Evolutionary conservation across 768 basidiomycete genomes (phyloP).

Genomic region (Termitomyces sp.): DNA sequence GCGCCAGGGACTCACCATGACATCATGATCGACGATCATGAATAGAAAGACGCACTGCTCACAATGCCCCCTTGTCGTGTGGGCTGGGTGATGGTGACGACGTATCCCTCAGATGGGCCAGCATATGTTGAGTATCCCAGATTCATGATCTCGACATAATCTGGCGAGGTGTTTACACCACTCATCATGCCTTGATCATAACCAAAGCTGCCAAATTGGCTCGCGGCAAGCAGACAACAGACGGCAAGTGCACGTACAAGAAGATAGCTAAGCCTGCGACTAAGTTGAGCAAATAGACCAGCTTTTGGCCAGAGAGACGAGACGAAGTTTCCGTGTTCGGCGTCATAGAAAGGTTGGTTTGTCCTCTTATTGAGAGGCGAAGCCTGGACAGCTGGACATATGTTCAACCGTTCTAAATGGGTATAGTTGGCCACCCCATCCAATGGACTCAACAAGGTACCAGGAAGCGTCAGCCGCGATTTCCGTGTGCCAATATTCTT

Average conservation of each 20-base stretch:
- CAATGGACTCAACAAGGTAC: neutral
- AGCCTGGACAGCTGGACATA: neutral
- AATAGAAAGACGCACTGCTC: conserved; percentile 22
- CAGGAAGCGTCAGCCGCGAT: neutral
- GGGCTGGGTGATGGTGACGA: conserved; percentile 35
- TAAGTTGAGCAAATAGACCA: conserved; percentile 21
- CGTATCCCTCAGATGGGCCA: conserved; percentile 34
- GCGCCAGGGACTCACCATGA: neutral
- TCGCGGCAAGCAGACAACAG: neutral
- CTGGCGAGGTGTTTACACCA: conserved; percentile 39
- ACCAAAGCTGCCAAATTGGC: conserved; percentile 28
- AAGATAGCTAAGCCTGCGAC: conserved; percentile 27
- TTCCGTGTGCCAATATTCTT: neutral
- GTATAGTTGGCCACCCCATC: neutral
- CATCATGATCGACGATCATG: neutral
- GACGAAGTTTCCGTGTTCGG: neutral
- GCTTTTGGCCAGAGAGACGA: conserved; percentile 16
- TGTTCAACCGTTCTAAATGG: neutral
- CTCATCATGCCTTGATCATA: conserved; percentile 47
- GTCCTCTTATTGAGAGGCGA: neutral
- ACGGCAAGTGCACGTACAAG: conserved; percentile 16
- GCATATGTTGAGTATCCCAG: conserved; percentile 33
- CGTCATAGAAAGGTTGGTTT: neutral
- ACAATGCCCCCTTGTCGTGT: conserved; percentile 40
- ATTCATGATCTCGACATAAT: conserved; percentile 35